A percentile compares a stretch with the other conserved stretches of the same genome.
These are phyloP conservation scores for Neopestalotiopsis sp. DNA, from an alignment of 2,329 filamentous ascomycete genomes.

Conservation along the genomic window DNA sequence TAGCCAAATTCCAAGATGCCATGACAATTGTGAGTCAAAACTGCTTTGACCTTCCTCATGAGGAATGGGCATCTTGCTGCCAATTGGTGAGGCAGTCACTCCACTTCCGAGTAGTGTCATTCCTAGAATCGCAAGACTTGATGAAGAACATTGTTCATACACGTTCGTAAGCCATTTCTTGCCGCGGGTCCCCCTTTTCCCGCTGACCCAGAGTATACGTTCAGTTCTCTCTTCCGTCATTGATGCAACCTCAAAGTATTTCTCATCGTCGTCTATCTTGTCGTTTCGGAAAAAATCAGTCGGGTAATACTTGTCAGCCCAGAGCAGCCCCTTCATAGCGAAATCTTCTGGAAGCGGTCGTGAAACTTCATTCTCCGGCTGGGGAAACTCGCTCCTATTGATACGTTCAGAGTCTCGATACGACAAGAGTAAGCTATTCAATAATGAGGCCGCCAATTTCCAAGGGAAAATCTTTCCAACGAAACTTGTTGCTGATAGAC, in stretches of 20 bases:
- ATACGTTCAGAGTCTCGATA: conserved; percentile 40
- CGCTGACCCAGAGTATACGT: too few relatives aligned
- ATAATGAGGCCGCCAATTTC: conserved; percentile 48
- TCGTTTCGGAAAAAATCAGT: conserved; percentile 61
- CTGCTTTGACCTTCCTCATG: too few relatives aligned
- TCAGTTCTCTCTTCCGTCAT: conserved; percentile 63
- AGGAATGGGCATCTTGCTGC: too few relatives aligned
- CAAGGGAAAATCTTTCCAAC: conserved; percentile 57
- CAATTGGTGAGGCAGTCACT: too few relatives aligned
- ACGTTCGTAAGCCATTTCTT: too few relatives aligned
- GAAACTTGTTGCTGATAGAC: conserved; percentile 46
- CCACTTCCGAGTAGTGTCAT: too few relatives aligned
- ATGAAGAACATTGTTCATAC: too few relatives aligned
- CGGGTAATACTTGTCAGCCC: conserved; percentile 63
- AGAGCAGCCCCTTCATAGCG: conserved; percentile 66
- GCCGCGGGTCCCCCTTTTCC: too few relatives aligned
- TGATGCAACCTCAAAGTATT: conserved; percentile 65
- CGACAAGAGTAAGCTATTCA: conserved; percentile 44
- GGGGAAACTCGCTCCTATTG: conserved; percentile 51
- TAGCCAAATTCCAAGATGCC: too few relatives aligned
- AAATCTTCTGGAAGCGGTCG: conserved; percentile 73
- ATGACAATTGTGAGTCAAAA: too few relatives aligned
- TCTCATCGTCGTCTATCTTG: conserved; percentile 70
- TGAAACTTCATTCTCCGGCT: conserved; percentile 46
- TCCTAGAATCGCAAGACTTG: too few relatives aligned